These are phyloP conservation scores for Syzygium jambos DNA, from an alignment of 345 rosid genomes.

Conservation along the genomic window DNA sequence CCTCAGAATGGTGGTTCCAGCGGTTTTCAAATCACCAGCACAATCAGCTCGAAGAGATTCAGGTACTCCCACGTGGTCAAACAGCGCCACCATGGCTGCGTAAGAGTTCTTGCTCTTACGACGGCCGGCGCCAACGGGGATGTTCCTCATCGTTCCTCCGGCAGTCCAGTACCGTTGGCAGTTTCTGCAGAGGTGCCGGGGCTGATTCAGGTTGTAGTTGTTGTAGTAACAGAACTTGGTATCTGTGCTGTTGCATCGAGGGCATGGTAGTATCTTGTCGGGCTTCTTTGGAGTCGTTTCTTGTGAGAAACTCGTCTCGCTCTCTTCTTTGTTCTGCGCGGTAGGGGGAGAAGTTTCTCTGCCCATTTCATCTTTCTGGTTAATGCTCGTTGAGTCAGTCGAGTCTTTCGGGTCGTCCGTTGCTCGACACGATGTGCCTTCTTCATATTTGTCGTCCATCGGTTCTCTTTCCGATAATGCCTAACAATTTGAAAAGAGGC, in stretches of 20 bases:
- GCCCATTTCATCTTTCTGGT: neutral
- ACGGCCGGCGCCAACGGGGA: conserved; percentile 80
- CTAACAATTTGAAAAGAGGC: neutral
- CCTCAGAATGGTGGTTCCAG: conserved; percentile 22
- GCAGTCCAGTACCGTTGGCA: conserved; percentile 96
- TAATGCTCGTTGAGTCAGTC: neutral
- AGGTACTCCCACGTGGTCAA: conserved; percentile 32
- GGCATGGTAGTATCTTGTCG: conserved; percentile 66
- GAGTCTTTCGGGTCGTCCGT: neutral
- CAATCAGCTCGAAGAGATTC: conserved; percentile 22
- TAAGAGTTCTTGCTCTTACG: conserved; percentile 65
- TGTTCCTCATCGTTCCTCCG: conserved; percentile 83
- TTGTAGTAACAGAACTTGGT: conserved; percentile 90
- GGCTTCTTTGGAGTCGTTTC: conserved; percentile 45
- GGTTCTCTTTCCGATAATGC: neutral
- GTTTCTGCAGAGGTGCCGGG: conserved; percentile 80
- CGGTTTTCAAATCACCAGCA: conserved; percentile 10
- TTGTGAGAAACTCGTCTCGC: conserved; percentile 31
- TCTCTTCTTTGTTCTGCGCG: conserved; percentile 27
- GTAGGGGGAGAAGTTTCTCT: neutral
- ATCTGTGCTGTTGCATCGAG: conserved; percentile 72
- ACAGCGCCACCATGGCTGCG: conserved; percentile 8
- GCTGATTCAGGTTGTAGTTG: conserved; percentile 85
- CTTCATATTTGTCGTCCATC: neutral
- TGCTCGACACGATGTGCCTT: neutral